Conservation (phyloP, 2,329 filamentous ascomycete species). For the Colletotrichum sp. region DNA sequence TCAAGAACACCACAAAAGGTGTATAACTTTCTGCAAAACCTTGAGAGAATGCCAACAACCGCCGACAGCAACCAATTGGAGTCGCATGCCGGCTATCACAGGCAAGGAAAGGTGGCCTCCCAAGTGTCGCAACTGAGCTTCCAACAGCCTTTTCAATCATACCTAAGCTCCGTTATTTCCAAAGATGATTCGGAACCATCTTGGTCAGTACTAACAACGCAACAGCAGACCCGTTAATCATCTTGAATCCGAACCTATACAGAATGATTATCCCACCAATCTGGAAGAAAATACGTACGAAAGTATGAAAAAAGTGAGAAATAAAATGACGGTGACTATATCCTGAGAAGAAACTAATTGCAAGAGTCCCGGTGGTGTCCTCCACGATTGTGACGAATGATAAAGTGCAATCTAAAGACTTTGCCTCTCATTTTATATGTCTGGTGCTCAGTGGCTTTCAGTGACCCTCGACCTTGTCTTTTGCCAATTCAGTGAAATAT, state of each 20-base stretch:
- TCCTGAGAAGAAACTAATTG: not conserved
- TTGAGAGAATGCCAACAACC: not conserved
- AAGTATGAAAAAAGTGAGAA: too few species aligned
- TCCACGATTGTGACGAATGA: not conserved
- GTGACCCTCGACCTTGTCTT: not conserved
- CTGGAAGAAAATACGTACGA: too few species aligned
- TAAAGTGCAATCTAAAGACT: not conserved
- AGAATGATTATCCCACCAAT: too few species aligned
- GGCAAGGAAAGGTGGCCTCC: fast-evolving
- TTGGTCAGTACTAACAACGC: too few species aligned
- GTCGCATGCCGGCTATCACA: not conserved
- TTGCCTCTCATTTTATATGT: not conserved
- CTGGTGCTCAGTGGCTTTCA: not conserved
- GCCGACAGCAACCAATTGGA: not conserved
- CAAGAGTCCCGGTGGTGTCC: not conserved
- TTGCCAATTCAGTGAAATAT: not conserved
- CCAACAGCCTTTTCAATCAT: not conserved
- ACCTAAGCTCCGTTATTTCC: too few species aligned
- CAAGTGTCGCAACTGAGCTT: not conserved
- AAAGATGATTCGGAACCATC: too few species aligned
- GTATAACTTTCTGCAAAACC: not conserved
- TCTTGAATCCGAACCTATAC: too few species aligned
- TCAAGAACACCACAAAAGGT: not conserved
- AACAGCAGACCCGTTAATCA: too few species aligned
- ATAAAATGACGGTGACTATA: too few species aligned